Evolutionary conservation across 2,329 filamentous ascomycete species (phyloP).

Genomic region (Venturia carpophila): DNA sequence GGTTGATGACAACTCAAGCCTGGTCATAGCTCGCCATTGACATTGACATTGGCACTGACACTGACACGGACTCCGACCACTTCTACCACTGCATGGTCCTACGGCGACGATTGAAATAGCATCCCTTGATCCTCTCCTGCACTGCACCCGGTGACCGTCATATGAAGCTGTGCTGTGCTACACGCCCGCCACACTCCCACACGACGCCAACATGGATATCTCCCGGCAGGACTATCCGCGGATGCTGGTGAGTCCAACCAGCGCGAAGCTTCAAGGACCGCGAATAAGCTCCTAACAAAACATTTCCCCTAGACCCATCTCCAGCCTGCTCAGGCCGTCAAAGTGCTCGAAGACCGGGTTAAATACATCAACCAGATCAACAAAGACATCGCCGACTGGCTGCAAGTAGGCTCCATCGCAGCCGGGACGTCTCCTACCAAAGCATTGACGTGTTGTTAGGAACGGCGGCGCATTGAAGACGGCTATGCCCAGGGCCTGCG

Average conservation of each 20-base stretch:
- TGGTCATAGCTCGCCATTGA: neutral
- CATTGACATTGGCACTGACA: too few relatives aligned
- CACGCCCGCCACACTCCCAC: neutral
- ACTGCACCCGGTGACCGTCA: conserved; percentile 15
- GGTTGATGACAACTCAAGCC: neutral
- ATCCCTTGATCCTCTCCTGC: neutral
- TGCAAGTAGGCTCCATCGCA: conserved; percentile 58
- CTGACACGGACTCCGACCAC: neutral
- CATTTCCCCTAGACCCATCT: conserved; percentile 57
- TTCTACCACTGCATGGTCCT: neutral
- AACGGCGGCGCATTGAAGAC: conserved; percentile 87
- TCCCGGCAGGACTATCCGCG: conserved; percentile 86
- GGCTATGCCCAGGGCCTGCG: conserved; percentile 74
- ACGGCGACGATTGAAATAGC: neutral
- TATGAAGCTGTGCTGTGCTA: neutral
- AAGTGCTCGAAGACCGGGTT: conserved; percentile 76
- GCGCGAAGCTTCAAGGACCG: conserved; percentile 11
- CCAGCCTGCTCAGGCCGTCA: conserved; percentile 72
- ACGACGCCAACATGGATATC: conserved; percentile 45
- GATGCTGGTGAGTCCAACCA: conserved; percentile 68
- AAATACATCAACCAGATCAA: conserved; percentile 82
- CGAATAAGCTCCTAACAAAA: conserved; percentile 17
- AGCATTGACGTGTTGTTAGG: conserved; percentile 45
- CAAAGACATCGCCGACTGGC: conserved; percentile 87
- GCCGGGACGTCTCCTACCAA: conserved; percentile 11